phyloP scores from a whole-genome alignment of 2,329 filamentous ascomycete genomes.

The Clonostachys solani region DNA sequence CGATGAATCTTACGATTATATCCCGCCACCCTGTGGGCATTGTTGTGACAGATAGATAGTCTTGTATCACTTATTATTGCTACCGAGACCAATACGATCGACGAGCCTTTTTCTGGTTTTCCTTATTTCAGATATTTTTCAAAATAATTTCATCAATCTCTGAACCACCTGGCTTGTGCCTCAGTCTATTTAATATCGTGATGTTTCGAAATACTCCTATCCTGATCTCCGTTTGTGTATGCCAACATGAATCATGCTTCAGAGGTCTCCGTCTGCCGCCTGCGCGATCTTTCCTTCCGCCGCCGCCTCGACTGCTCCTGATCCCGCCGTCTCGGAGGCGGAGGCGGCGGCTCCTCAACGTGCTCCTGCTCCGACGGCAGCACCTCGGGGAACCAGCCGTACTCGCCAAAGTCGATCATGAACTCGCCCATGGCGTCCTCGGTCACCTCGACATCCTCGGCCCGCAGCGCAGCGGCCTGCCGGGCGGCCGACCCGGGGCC shows the following conservation, averaged over 20 bases:
- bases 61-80: no score
- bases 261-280: background rate
- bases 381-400: conserved; percentile 50
- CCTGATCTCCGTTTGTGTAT: no score
- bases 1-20: no score
- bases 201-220: no score
- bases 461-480: conserved; percentile 44
- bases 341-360: background rate
- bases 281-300: background rate
- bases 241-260: no score
- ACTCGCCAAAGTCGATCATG: conserved; percentile 43
- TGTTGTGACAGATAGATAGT: no score
- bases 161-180: no score
- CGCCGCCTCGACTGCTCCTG: background rate
- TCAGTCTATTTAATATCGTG: no score
- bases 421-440: conserved; percentile 45
- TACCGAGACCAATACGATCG: background rate
- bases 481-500: conserved; percentile 4
- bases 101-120: background rate
- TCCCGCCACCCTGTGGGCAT: no score
- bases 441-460: conserved; percentile 49
- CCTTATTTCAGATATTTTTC: background rate
- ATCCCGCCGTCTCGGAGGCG: background rate
- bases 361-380: conserved; percentile 40
- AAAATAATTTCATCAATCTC: no score